These are phyloP conservation scores for Fusarium solani-melongenae DNA, from an alignment of 2,329 filamentous ascomycete species.

Conservation along the genomic window DNA sequence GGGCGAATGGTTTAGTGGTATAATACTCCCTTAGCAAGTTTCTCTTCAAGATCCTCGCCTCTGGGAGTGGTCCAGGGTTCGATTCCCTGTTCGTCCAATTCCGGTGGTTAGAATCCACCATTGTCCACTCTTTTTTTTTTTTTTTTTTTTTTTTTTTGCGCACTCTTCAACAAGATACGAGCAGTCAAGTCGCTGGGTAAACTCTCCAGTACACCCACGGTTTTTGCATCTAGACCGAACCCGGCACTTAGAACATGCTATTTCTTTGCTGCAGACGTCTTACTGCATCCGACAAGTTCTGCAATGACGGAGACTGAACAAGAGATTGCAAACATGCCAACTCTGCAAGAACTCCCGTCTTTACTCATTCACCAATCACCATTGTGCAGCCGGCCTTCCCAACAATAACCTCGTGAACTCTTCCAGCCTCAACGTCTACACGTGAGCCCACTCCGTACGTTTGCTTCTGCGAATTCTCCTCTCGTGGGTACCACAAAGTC, in stretches of 20 bases:
- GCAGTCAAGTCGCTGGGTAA: neutral
- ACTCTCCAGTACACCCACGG: neutral
- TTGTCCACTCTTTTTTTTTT: slow-evolving; percentile 4
- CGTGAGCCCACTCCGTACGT: slow-evolving; percentile 70
- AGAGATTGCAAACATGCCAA: neutral
- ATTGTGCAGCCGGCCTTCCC: slow-evolving; percentile 74
- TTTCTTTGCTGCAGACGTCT: neutral
- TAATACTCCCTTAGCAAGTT: slow-evolving; percentile 43
- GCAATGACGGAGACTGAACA: neutral
- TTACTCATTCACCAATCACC: slow-evolving; percentile 67
- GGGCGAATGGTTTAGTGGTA: slow-evolving; percentile 46
- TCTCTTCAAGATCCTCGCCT: neutral
- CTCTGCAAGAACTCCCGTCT: neutral
- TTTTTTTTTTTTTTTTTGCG: too few species aligned
- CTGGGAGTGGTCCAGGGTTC: slow-evolving; percentile 37
- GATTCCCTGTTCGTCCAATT: slow-evolving; percentile 41
- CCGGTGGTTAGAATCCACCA: slow-evolving; percentile 26
- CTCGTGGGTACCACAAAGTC: slow-evolving; percentile 74
- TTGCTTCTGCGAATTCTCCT: slow-evolving; percentile 64
- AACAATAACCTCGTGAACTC: slow-evolving; percentile 77
- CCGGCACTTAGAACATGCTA: neutral
- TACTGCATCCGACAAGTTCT: neutral
- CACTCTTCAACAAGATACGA: neutral
- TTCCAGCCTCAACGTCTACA: slow-evolving; percentile 73
- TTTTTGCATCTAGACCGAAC: neutral